Percentiles rank a stretch among this genome's conserved stretches.
These are phyloP conservation scores for Tagetes erecta DNA, from an alignment of 129 eudicot genomes.

Conservation along the genomic window DNA sequence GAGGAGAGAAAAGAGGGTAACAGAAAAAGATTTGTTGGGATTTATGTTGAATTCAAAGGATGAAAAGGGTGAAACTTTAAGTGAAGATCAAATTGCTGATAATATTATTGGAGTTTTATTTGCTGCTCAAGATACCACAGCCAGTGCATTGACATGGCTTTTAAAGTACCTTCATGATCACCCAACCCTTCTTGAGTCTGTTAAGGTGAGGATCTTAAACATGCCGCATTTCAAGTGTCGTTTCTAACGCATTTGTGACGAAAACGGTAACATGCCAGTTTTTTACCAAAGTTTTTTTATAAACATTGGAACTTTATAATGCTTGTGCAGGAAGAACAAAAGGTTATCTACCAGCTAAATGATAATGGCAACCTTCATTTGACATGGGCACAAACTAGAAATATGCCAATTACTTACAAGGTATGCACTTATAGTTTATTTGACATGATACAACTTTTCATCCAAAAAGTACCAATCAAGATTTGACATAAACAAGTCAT, in stretches of 20 bases:
- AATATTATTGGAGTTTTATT: constrained; percentile 62
- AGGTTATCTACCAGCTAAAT: constrained; percentile 38
- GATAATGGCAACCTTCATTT: constrained; percentile 36
- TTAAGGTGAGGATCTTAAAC: constrained; percentile 38
- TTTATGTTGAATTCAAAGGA: constrained; percentile 46
- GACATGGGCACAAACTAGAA: constrained; percentile 68
- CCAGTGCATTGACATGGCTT: constrained; percentile 64
- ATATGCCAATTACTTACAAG: constrained; percentile 60
- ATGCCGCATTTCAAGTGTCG: not conserved
- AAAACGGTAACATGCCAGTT: not conserved
- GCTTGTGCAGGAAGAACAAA: constrained; percentile 57
- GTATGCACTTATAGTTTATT: constrained; percentile 34
- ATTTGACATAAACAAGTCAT: too few relatives aligned
- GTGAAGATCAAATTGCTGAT: constrained; percentile 56
- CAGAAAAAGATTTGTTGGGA: constrained; percentile 43
- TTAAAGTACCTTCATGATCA: constrained; percentile 53
- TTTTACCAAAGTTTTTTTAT: not conserved
- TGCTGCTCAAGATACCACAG: constrained; percentile 68
- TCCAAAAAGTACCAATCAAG: not conserved
- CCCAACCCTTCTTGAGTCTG: constrained; percentile 47
- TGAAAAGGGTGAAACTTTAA: constrained; percentile 39
- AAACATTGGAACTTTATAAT: constrained; percentile 17
- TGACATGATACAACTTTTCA: not conserved
- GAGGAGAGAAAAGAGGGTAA: constrained; percentile 47
- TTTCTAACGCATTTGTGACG: not conserved